Percentiles rank a stretch among this genome's conserved stretches.
phyloP scores from a whole-genome alignment of 148 eudicot genomes.

The Cornus florida region DNA sequence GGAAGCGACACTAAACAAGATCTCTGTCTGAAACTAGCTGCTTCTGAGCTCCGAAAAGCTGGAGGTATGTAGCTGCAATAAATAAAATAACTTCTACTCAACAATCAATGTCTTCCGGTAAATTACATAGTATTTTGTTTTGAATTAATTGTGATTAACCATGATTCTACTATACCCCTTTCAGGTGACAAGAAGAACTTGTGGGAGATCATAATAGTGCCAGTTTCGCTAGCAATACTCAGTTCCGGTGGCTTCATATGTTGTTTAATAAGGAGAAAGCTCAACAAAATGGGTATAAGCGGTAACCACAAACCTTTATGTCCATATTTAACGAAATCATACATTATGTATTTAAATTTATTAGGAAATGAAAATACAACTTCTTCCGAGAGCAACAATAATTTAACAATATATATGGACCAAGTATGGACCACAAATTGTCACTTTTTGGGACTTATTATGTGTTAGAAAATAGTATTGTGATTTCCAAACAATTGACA shows the following conservation, averaged over 20 bases:
- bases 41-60: slow-evolving; percentile 14
- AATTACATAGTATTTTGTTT: too few relatives aligned
- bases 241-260: slow-evolving; percentile 4
- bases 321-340: not conserved
- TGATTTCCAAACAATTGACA: not conserved
- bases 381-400: too few relatives aligned
- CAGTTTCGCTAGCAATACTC: slow-evolving; percentile 8
- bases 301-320: not conserved
- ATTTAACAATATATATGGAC: too few relatives aligned
- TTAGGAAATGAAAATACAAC: too few relatives aligned
- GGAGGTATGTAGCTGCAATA: slow-evolving; percentile 5
- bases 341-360: not conserved
- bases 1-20: not conserved
- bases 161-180: not conserved
- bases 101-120: too few relatives aligned
- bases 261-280: slow-evolving; percentile 1
- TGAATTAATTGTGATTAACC: not conserved
- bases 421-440: too few relatives aligned
- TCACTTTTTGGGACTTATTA: too few relatives aligned
- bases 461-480: too few relatives aligned
- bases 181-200: slow-evolving; percentile 7
- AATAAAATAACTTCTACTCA: too few relatives aligned
- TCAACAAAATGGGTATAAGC: slow-evolving; percentile 10
- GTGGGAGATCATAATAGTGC: slow-evolving; percentile 4
- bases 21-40: slow-evolving; percentile 15